Percentiles rank a stretch among this genome's conserved stretches.
phyloP scores from a whole-genome alignment of 306 rosid genomes.

The Quercus dentata region DNA sequence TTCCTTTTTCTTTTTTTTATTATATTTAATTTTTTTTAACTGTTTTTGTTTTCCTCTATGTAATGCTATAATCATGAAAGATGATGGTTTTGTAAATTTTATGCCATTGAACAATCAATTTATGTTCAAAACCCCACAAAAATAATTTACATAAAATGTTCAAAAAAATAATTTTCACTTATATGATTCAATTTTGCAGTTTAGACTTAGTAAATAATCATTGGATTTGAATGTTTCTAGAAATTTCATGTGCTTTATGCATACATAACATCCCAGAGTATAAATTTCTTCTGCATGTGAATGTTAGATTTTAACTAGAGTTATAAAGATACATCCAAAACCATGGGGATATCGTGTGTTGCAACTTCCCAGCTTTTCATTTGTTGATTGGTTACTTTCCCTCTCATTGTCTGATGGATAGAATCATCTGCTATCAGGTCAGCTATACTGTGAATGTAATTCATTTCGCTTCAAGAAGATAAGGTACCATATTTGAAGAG shows the following conservation, averaged over 20 bases:
- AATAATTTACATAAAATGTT: neutral
- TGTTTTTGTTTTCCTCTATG: neutral
- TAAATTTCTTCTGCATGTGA: neutral
- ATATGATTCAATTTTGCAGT: neutral
- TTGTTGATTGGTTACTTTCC: neutral
- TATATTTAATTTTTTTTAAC: too few species aligned
- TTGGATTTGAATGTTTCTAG: neutral
- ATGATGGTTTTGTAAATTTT: too few species aligned
- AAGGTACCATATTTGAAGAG: constrained; percentile 16
- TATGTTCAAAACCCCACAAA: neutral
- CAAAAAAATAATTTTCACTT: neutral
- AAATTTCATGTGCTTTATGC: neutral
- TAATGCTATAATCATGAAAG: too few species aligned
- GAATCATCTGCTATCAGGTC: constrained; percentile 15
- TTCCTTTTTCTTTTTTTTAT: too few species aligned
- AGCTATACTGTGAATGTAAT: neutral
- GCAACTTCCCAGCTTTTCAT: neutral
- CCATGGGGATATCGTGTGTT: neutral
- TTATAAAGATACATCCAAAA: neutral
- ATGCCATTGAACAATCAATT: neutral
- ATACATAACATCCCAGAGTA: neutral
- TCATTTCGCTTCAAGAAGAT: constrained; percentile 25
- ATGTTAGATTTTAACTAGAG: neutral
- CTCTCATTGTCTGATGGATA: constrained; percentile 4
- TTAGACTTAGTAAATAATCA: neutral